These are phyloP conservation scores for Neoboletus subvelutipes DNA, from an alignment of 768 basidiomycete genomes.

Conservation along the genomic window DNA sequence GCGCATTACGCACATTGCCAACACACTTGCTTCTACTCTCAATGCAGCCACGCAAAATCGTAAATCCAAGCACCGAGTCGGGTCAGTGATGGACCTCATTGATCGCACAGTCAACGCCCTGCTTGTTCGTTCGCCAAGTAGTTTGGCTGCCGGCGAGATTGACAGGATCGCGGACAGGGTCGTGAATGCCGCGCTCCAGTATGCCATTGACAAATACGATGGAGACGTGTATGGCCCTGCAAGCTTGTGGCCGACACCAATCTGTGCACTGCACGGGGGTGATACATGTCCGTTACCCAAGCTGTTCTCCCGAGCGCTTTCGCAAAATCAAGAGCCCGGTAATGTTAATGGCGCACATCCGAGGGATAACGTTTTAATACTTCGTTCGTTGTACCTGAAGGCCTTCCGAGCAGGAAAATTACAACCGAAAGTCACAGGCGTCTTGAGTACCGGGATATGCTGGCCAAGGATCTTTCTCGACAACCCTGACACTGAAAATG, in stretches of 20 bases:
- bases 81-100: constrained; percentile 76
- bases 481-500: too few species aligned
- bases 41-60: constrained; percentile 46
- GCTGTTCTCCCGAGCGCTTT: too few species aligned
- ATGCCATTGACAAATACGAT: constrained; percentile 65
- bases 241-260: constrained; percentile 52
- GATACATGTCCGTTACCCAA: constrained; percentile 56
- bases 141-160: constrained; percentile 57
- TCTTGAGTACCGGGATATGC: too few species aligned
- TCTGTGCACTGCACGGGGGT: constrained; percentile 62
- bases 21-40: constrained; percentile 53
- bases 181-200: constrained; percentile 73
- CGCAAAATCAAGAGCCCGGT: too few species aligned
- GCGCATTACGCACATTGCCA: constrained; percentile 64
- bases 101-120: constrained; percentile 62
- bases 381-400: too few species aligned
- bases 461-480: too few species aligned
- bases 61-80: constrained; percentile 54
- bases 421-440: too few species aligned
- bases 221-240: constrained; percentile 38
- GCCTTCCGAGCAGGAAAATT: too few species aligned
- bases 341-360: too few species aligned
- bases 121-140: constrained; percentile 46
- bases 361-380: too few species aligned
- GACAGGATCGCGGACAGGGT: constrained; percentile 65